Base-by-base conservation (phyloP, 352 stramenopile species). In the Phytophthora sansomeana region DNA sequence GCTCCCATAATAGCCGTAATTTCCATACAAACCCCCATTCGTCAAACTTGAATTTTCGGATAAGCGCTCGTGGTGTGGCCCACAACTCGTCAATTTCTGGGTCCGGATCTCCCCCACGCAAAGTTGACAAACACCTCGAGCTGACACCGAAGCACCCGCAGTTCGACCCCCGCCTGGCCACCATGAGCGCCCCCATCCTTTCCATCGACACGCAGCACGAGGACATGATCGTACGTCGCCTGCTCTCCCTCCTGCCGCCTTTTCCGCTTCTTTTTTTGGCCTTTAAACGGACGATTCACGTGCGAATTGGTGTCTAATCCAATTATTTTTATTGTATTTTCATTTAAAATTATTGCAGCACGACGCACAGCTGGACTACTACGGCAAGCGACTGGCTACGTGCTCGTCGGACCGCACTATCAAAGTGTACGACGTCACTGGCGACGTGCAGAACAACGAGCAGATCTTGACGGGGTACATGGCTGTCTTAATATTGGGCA, bases 301-400 rank as follows among this genome's bases (percentile, higher is more conserved):
- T 41, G 5, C 38, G 6, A 43, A 14, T 43, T 43, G 21, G 21
- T 24, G 21, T 24, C 21, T 24, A 24, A 24, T n/a, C 21, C 21
- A 24, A 24, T 24, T 24, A 21, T 53, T 29, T 5, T 29, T 36
- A 51, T 55, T n/a, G 11, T 5, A 16, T 19, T 30, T n/a, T 28
- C 95, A 19, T 28, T n/a, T 24, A 24, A 24, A 24, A 75, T 9
- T 51, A 13, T 53, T 26, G 10, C 65, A 97, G 77, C 97, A 99
- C 78, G 98, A 99, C 75, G 96, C 96, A 50, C 96, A 99, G 74
- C 81, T 99, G 58, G 98, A 99, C 82, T 99, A 99, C 83, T 99
- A 99, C 78, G 97, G 96, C 67, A 99, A 98, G 77, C 97, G 98
- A 56, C 85, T 99, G 29, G 98, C 98, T 46, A 99, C 98, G 4